phyloP scores from a whole-genome alignment of 768 basidiomycete genomes.

The Tulasnella sp. region DNA sequence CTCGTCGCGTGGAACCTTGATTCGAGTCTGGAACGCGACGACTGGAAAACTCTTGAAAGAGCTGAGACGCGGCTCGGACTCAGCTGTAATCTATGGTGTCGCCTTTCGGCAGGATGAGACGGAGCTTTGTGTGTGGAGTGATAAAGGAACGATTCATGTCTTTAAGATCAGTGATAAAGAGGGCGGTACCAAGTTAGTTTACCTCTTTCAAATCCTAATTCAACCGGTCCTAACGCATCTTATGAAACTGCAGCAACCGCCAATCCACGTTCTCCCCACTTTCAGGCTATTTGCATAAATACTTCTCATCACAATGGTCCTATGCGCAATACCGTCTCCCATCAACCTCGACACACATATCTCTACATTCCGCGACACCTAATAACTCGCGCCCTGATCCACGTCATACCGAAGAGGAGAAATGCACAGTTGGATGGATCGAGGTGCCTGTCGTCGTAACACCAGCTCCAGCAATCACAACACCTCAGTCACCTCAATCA shows the following conservation, averaged over 20 bases:
- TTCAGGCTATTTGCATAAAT: constrained; percentile 71
- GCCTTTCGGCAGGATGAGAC: constrained; percentile 78
- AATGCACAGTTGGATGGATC: constrained; percentile 83
- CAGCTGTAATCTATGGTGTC: constrained; percentile 85
- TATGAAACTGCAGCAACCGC: constrained; percentile 46
- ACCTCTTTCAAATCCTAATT: no score
- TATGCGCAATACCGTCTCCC: constrained; percentile 89
- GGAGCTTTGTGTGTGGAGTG: constrained; percentile 86
- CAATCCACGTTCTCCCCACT: constrained; percentile 75
- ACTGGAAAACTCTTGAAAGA: constrained; percentile 68
- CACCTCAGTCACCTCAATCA: background rate
- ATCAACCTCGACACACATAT: constrained; percentile 70
- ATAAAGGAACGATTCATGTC: constrained; percentile 89
- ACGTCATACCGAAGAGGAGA: constrained; percentile 69
- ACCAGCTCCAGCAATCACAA: background rate
- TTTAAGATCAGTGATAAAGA: constrained; percentile 45
- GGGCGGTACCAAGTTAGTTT: constrained; percentile 7
- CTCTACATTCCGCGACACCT: constrained; percentile 55
- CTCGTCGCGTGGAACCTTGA: constrained; percentile 70
- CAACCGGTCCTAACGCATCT: no score
- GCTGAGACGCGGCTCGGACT: constrained; percentile 76
- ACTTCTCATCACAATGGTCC: constrained; percentile 94
- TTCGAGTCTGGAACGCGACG: constrained; percentile 74
- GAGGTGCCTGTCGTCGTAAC: constrained; percentile 30
- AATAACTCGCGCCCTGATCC: constrained; percentile 37